phyloP scores from a whole-genome alignment of 371 early-diverging fungal genomes.

The Syncephalastrum sp. region DNA sequence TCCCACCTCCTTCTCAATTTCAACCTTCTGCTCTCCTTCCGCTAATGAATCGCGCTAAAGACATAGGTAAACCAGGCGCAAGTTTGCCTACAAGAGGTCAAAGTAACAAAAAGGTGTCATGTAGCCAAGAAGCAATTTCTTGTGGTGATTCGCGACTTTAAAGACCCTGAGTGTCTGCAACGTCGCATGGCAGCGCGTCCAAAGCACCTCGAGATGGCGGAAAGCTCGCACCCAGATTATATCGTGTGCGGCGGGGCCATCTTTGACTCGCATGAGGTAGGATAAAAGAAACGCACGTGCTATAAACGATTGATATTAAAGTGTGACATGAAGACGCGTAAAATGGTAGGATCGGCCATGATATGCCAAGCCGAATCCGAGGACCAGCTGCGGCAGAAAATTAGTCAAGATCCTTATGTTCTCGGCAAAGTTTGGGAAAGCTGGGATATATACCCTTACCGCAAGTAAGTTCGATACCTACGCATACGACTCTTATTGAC shows the following conservation, averaged over 20 bases:
- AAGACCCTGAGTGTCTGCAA: conserved; percentile 9
- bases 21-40: too few relatives aligned
- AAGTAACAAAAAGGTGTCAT: not conserved
- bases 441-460: conserved; percentile 44
- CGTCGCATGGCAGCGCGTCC: conserved; percentile 18
- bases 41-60: too few relatives aligned
- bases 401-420: conserved; percentile 54
- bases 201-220: conserved; percentile 15
- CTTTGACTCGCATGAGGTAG: conserved; percentile 19
- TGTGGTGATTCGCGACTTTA: conserved; percentile 20
- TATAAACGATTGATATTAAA: not conserved
- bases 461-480: conserved; percentile 11
- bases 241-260: conserved; percentile 19
- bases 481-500: not conserved
- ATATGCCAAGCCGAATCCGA: conserved; percentile 46
- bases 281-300: not conserved
- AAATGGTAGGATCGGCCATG: conserved; percentile 56
- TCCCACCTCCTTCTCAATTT: too few relatives aligned
- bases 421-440: conserved; percentile 58
- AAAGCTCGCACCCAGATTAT: conserved; percentile 4
- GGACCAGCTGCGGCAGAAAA: conserved; percentile 33
- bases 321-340: conserved; percentile 16
- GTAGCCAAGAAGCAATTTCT: conserved; percentile 17
- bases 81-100: too few relatives aligned
- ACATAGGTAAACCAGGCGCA: too few relatives aligned